Percentiles rank a stretch among this genome's conserved stretches.
Evolutionary conservation across 306 rosid genomes (phyloP).

Genomic region (Datisca glomerata): DNA sequence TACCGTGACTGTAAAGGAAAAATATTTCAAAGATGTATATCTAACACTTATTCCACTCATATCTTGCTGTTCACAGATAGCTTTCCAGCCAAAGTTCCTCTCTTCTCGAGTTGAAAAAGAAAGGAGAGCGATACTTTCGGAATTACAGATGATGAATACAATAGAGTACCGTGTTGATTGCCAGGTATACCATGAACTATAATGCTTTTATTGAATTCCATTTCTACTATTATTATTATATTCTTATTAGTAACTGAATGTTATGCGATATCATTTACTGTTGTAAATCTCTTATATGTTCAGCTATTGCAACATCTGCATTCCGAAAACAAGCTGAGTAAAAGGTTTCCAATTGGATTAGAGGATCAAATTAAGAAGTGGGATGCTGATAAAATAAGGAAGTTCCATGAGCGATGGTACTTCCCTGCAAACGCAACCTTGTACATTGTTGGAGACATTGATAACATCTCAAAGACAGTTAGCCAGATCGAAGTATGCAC

Average conservation of each 20-base stretch:
- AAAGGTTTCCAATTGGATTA: slow-evolving; percentile 95
- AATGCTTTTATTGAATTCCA: slow-evolving; percentile 10
- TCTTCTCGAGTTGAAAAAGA: slow-evolving; percentile 95
- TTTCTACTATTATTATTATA: too few relatives aligned
- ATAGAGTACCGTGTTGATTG: slow-evolving; percentile 98
- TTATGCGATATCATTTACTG: slow-evolving; percentile 14
- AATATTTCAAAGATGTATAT: too few relatives aligned
- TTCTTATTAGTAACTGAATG: slow-evolving; percentile 12
- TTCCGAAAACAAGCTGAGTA: slow-evolving; percentile 98
- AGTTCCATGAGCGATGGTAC: slow-evolving; percentile 99
- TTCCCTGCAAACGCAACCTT: slow-evolving; percentile 98
- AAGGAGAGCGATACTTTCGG: slow-evolving; percentile 94
- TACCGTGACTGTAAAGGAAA: too few relatives aligned
- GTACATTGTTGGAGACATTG: slow-evolving; percentile 93
- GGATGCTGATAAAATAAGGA: slow-evolving; percentile 95
- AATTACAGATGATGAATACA: slow-evolving; percentile 98
- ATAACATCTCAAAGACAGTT: slow-evolving; percentile 66
- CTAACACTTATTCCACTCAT: slow-evolving; percentile 13
- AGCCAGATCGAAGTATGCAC: slow-evolving; percentile 71
- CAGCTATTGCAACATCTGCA: slow-evolving; percentile 95
- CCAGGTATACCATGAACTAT: slow-evolving; percentile 48
- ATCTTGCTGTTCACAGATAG: slow-evolving; percentile 52
- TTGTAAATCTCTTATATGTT: slow-evolving; percentile 17
- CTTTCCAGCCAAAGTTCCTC: slow-evolving; percentile 94
- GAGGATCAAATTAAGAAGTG: slow-evolving; percentile 97